Evolutionary conservation across 441 rosid species (phyloP).

Genomic region (Rhodomyrtus psidioides): DNA sequence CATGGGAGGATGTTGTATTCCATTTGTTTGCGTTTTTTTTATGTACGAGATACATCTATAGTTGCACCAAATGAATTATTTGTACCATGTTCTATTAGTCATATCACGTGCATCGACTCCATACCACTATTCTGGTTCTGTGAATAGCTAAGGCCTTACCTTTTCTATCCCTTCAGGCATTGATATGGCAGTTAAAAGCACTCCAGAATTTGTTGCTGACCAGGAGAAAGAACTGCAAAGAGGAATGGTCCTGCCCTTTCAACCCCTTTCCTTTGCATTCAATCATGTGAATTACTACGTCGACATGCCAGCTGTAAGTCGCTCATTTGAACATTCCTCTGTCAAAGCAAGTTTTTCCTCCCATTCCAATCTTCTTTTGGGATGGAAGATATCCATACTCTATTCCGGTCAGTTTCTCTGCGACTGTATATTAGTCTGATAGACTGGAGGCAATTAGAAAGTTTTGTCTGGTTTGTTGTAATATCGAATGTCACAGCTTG

Average conservation of each 20-base stretch:
- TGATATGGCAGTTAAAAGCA: neutral
- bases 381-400: neutral
- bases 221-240: slow-evolving; percentile 11
- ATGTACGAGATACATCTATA: neutral
- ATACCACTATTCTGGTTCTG: neutral
- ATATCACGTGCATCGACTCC: neutral
- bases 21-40: neutral
- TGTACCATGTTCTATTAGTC: neutral
- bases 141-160: neutral
- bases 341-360: neutral
- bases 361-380: neutral
- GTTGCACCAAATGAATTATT: neutral
- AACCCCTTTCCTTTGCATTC: slow-evolving; percentile 79
- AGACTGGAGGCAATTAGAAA: neutral
- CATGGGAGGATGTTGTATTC: neutral
- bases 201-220: neutral
- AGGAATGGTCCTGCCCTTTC: slow-evolving; percentile 89
- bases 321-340: neutral
- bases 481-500: neutral
- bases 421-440: neutral
- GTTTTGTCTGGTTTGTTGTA: neutral
- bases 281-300: slow-evolving; percentile 71
- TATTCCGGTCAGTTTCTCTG: neutral
- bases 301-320: slow-evolving; percentile 82
- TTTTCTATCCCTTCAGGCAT: neutral